Evolutionary conservation across 805 yeast species (phyloP), one percentile per base, ranked within the genome.

Genomic region (Alloascoidea africana): DNA sequence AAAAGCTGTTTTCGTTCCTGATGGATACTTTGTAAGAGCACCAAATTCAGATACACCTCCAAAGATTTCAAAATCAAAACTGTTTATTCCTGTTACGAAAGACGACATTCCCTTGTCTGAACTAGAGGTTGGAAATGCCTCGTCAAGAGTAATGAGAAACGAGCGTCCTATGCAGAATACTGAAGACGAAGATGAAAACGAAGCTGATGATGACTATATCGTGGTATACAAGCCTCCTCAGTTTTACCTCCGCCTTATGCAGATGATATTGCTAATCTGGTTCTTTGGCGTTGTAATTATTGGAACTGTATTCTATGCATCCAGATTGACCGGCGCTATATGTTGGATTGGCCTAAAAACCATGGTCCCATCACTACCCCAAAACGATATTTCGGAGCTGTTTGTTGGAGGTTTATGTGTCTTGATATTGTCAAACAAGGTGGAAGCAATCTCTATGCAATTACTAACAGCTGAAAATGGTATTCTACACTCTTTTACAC

Each of bases 141-240:
- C n/a, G n/a, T n/a, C n/a, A n/a, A n/a, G n/a, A n/a, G n/a, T n/a
- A n/a, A n/a, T n/a, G n/a, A n/a, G n/a, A n/a, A n/a, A n/a, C n/a
- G n/a, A n/a, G n/a, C n/a, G n/a, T n/a, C n/a, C 30, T 23, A n/a
- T 8, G 30, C 30, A 8, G n/a, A n/a, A 23, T n/a, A 23, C n/a
- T 8, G 30, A 52, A 32, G 64, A 59, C 15, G 54, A 55, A 19
- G 62, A 61, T 3, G 59, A 65, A 17, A 70, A 66, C 32, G 68
- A 60, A 33, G 60, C 56, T 3, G 42, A 46, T 6, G 51, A 52
- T 17, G 53, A 40, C 13, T 85, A 87, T 54, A 65, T 71, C 2
- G 70, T 87, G 18, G 96, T 87, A 2, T 93, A 87, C 57, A 65
- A 84, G 34, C 97, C 99, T 3, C 94, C 94, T 2, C 46, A 66